Evolutionary conservation across 2,329 filamentous ascomycete genomes (phyloP), one percentile per base, ranked within the genome.

Genomic region (Xylariaceae sp.): DNA sequence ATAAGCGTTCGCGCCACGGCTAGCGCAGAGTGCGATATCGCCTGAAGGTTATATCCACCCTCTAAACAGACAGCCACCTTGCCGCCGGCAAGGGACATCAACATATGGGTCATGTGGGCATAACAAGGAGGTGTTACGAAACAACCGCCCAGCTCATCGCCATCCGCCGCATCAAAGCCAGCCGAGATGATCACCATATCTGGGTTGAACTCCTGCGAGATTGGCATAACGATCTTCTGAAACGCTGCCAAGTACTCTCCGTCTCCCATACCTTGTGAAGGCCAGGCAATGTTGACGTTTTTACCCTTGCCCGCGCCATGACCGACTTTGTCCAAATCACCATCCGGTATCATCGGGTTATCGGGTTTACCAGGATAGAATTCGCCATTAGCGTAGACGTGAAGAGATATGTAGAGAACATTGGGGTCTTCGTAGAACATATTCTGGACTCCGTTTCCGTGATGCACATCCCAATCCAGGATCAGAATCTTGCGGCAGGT

Each of bases 61-160:
- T 99, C 94, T 2, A 99, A 80, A 71, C 92, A 97, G 7, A 97
- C 93, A 2, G 90, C 89, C 11, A 99, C 82, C 71, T 92, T 96
- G 34, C 94, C 94, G 50, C 87, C 82, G 0, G 94, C 93, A 17
- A 99, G 80, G 1, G 90, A 92, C 92, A 97, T 97, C 52, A 99
- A 83, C 93, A 97, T 97, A 71, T 97, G 92, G 13, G 94, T 97
- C 94, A 99, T 97, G 71, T 99, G 93, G 11, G 92, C 90, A 72
- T 97, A 99, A 71, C 94, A 96, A 3, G 86, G 77, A 0, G 94
- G 94, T 0, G 92, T 88, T 4, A 99, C 94, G 69, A 91, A 93
- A 72, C 94, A 99, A 37, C 89, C 91, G 54, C 94, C 94, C 1
- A 99, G 82, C 70, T 94, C 88, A 73, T 99, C 94, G 10, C 94